A percentile compares a stretch with the other conserved stretches of the same genome.
Evolutionary conservation across 768 basidiomycete species (phyloP).

Genomic region (Trametes cingulata): DNA sequence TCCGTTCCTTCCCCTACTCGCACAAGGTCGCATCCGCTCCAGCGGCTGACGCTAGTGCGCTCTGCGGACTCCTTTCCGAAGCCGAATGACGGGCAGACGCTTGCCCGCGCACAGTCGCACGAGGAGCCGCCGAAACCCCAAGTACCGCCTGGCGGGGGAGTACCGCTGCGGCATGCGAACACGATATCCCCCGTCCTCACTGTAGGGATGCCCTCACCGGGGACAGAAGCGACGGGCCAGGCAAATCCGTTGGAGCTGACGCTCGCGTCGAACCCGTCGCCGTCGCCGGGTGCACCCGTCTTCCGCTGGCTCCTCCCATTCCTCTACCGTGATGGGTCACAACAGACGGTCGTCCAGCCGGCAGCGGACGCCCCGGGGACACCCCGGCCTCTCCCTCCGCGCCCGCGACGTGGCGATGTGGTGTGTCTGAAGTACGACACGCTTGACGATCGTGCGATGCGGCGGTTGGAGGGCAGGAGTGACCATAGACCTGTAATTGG

Average conservation of each 20-base stretch:
- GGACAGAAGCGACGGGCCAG: not conserved
- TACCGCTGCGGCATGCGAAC: slow-evolving; percentile 18
- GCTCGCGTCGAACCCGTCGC: not conserved
- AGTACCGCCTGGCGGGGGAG: not conserved
- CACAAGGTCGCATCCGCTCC: not conserved
- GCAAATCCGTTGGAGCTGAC: not conserved
- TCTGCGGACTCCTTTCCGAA: slow-evolving; percentile 17
- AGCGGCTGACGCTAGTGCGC: slow-evolving; percentile 3
- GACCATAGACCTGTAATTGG: slow-evolving; percentile 89
- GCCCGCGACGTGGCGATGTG: slow-evolving; percentile 64
- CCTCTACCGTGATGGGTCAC: slow-evolving; percentile 43
- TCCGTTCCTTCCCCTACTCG: slow-evolving; percentile 6
- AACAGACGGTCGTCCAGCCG: slow-evolving; percentile 27
- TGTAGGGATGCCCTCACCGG: not conserved
- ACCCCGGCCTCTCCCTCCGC: slow-evolving; percentile 19
- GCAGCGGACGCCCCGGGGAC: slow-evolving; percentile 16
- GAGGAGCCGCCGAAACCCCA: not conserved
- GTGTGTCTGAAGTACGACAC: slow-evolving; percentile 72
- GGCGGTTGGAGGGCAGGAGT: slow-evolving; percentile 71
- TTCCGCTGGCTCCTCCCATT: slow-evolving; percentile 28
- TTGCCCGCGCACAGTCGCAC: slow-evolving; percentile 4
- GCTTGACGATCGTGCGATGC: slow-evolving; percentile 75
- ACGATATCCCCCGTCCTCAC: slow-evolving; percentile 17
- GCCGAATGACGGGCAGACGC: not conserved
- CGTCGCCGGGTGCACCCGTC: slow-evolving; percentile 6